These are phyloP conservation scores for Trichosporon ovoides DNA, from an alignment of 1,284 basidiomycete species.

Conservation along the genomic window DNA sequence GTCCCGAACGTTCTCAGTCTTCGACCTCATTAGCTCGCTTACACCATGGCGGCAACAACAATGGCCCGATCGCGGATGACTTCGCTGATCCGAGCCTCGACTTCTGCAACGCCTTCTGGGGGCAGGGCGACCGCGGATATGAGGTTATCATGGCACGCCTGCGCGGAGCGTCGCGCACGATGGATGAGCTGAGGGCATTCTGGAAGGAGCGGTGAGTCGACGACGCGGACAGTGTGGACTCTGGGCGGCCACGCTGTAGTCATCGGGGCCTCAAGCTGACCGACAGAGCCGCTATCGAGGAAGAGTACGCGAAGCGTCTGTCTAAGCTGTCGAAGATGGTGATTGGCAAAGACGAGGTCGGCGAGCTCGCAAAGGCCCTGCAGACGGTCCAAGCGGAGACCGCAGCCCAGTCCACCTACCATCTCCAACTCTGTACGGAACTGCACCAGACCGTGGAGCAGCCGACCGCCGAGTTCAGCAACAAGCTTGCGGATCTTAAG, in stretches of 20 bases:
- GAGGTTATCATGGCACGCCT: conserved; percentile 84
- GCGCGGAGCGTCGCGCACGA: conserved; percentile 74
- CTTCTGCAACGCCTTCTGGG: conserved; percentile 98
- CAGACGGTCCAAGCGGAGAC: conserved; percentile 77
- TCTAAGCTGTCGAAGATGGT: conserved; percentile 70
- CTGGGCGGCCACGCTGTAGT: no score
- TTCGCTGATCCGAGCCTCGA: conserved; percentile 53
- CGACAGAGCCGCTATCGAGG: conserved; percentile 59
- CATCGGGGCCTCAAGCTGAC: neutral
- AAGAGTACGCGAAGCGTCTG: conserved; percentile 88
- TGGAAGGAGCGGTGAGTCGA: conserved; percentile 78
- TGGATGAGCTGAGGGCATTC: conserved; percentile 78
- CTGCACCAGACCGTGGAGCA: conserved; percentile 72
- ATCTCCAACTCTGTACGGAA: conserved; percentile 64
- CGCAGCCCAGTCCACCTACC: conserved; percentile 59
- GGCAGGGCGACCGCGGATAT: conserved; percentile 74
- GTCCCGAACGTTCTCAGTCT: conserved; percentile 41
- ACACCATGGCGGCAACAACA: conserved; percentile 35
- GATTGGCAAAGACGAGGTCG: conserved; percentile 85
- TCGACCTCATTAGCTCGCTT: conserved; percentile 43
- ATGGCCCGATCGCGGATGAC: conserved; percentile 23
- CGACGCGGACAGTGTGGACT: no score
- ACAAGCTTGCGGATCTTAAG: conserved; percentile 66
- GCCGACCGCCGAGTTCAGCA: conserved; percentile 60
- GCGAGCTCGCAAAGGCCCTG: conserved; percentile 71